These are phyloP conservation scores for Eucalyptus tenuipes DNA, from an alignment of 345 rosid genomes.

Conservation along the genomic window DNA sequence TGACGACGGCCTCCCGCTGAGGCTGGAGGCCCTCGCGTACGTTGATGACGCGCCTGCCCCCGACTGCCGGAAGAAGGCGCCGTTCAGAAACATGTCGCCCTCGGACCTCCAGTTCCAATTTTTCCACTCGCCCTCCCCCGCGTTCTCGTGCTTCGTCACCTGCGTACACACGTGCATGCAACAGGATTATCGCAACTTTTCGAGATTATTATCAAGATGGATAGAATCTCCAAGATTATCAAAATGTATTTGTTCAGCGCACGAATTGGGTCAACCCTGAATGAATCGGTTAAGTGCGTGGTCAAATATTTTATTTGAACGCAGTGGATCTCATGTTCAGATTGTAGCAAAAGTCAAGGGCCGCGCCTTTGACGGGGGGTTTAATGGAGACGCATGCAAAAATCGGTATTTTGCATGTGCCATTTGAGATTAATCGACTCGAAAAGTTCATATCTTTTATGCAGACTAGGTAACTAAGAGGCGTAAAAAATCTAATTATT, in stretches of 20 bases:
- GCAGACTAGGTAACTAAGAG: not conserved
- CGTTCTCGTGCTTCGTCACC: conserved; percentile 77
- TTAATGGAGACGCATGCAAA: not conserved
- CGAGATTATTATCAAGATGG: not conserved
- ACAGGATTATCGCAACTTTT: not conserved
- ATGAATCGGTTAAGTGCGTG: not conserved
- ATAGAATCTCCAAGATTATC: not conserved
- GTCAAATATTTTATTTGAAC: not conserved
- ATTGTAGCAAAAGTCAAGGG: not conserved
- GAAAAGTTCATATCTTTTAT: not conserved
- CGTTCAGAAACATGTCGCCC: conserved; percentile 61
- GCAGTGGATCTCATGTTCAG: not conserved
- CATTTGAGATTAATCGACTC: not conserved
- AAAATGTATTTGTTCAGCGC: not conserved
- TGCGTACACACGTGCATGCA: not conserved
- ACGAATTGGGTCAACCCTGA: not conserved
- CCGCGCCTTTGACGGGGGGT: not conserved
- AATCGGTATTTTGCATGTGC: not conserved
- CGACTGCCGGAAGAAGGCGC: conserved; percentile 52
- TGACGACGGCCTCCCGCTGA: conserved; percentile 61
- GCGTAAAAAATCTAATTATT: not conserved
- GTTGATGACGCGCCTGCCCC: conserved; percentile 40
- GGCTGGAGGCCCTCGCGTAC: conserved; percentile 63
- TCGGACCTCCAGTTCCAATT: conserved; percentile 73
- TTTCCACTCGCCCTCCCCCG: conserved; percentile 50